phyloP scores from a whole-genome alignment of 164 flowering plant genomes.

The Paratinospora sagittata region DNA sequence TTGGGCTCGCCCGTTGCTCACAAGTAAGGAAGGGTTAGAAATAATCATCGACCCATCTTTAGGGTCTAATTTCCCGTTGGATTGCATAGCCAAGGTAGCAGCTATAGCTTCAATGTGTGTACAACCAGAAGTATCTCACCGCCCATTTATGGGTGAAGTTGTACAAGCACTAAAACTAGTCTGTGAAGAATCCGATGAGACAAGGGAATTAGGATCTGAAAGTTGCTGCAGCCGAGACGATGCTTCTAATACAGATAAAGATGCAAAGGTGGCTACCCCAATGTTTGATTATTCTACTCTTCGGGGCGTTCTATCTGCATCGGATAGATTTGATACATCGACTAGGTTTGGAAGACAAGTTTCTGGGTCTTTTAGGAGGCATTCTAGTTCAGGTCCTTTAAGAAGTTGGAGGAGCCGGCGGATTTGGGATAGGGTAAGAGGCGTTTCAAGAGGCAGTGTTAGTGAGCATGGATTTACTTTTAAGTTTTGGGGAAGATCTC shows the following conservation, averaged over 20 bases:
- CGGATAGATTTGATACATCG: constrained; percentile 49
- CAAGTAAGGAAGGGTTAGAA: constrained; percentile 68
- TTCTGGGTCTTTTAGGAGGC: constrained; percentile 63
- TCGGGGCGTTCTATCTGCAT: constrained; percentile 36
- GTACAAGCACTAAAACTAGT: constrained; percentile 94
- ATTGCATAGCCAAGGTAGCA: constrained; percentile 77
- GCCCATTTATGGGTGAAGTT: constrained; percentile 98
- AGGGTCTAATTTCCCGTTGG: constrained; percentile 48
- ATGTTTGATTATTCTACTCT: constrained; percentile 22
- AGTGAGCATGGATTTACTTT: constrained; percentile 53
- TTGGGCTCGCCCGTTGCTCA: constrained; percentile 85
- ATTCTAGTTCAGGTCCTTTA: constrained; percentile 68
- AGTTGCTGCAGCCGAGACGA: constrained; percentile 41
- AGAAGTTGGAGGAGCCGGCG: constrained; percentile 34
- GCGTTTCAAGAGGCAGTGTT: constrained; percentile 43
- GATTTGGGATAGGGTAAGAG: constrained; percentile 48
- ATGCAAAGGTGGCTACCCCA: constrained; percentile 26
- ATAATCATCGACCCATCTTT: constrained; percentile 54
- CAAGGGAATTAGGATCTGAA: constrained; percentile 38
- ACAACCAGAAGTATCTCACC: constrained; percentile 91
- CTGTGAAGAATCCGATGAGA: constrained; percentile 63
- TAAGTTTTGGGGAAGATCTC: constrained; percentile 16
- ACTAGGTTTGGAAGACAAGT: constrained; percentile 27
- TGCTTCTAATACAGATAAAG: constrained; percentile 34
- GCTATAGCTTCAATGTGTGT: constrained; percentile 99